Evolutionary conservation across 441 rosid genomes (phyloP).

Genomic region (Populus hybrid): DNA sequence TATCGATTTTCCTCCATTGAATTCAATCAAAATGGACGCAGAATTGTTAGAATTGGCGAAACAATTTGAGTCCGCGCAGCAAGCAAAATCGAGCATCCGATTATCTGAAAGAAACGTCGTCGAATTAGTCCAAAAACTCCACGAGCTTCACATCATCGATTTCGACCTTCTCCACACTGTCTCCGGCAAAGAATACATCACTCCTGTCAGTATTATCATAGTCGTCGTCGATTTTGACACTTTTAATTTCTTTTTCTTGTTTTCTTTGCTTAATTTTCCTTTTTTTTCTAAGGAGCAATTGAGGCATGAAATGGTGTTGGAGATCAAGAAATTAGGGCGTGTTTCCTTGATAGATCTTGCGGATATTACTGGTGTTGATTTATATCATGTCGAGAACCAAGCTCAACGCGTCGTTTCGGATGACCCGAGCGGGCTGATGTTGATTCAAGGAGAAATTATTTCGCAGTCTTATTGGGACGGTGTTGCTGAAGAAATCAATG

Average conservation of each 20-base stretch:
- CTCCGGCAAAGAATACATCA: conserved; percentile 92
- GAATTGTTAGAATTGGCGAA: conserved; percentile 84
- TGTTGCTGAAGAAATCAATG: conserved; percentile 88
- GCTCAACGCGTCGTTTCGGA: conserved; percentile 59
- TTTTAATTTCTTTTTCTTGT: not conserved
- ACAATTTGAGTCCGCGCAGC: conserved; percentile 94
- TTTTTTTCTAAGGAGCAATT: conserved; percentile 59
- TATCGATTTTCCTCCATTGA: not conserved
- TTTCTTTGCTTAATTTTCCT: not conserved
- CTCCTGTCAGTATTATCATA: conserved; percentile 43
- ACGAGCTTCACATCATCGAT: conserved; percentile 85
- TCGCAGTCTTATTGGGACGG: conserved; percentile 89
- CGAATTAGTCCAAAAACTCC: conserved; percentile 94
- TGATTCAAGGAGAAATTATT: conserved; percentile 86
- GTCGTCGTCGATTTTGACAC: not conserved
- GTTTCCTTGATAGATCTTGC: conserved; percentile 85
- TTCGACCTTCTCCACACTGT: conserved; percentile 98
- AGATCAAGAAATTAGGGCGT: conserved; percentile 69
- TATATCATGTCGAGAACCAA: conserved; percentile 94
- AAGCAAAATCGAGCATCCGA: conserved; percentile 84
- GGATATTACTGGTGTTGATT: conserved; percentile 78
- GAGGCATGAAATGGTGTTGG: conserved; percentile 65
- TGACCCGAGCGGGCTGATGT: conserved; percentile 49
- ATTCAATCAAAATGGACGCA: conserved; percentile 60
- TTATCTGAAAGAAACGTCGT: conserved; percentile 94